Percentiles rank a stretch among this genome's conserved stretches.
phyloP scores from a whole-genome alignment of 2,329 filamentous ascomycete species.

The Microdochium nivale region DNA sequence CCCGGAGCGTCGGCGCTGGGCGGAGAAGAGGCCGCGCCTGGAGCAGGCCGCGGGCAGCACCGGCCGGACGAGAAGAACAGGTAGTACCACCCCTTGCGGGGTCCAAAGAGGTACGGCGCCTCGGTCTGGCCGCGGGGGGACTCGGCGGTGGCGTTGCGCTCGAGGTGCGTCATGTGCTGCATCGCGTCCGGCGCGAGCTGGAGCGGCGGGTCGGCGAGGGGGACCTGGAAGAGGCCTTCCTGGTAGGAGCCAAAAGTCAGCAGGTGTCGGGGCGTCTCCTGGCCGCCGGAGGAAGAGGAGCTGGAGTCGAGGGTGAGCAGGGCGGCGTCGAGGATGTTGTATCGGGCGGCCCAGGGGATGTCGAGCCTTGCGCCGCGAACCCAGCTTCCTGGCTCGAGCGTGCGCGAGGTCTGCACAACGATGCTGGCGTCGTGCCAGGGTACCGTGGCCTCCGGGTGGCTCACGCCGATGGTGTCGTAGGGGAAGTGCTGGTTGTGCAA shows the following conservation, averaged over 20 bases:
- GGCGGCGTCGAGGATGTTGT: conserved; percentile 14
- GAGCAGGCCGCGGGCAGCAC: conserved; percentile 5
- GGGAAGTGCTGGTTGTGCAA: conserved; percentile 14
- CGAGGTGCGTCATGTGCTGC: conserved; percentile 1
- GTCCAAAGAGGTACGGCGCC: conserved; percentile 6
- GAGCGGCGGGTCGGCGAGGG: conserved; percentile 6
- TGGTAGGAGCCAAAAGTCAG: conserved; percentile 16
- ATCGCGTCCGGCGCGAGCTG: conserved; percentile 6
- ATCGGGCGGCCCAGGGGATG: conserved; percentile 11
- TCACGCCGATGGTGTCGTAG: conserved; percentile 9
- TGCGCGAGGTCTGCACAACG: conserved; percentile 10
- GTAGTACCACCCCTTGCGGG: conserved; percentile 22
- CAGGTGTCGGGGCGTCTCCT: conserved; percentile 1
- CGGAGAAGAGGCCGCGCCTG: neutral
- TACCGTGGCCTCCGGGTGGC: conserved; percentile 6
- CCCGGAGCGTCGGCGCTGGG: too few species aligned
- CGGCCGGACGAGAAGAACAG: conserved; percentile 14
- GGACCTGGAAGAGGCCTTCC: conserved; percentile 13
- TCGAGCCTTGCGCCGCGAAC: conserved; percentile 8
- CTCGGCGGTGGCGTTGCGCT: conserved; percentile 10
- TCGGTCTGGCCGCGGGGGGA: conserved; percentile 12
- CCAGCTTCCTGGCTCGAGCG: conserved; percentile 11
- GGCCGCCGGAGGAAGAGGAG: conserved; percentile 12
- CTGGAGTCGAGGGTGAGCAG: conserved; percentile 6
- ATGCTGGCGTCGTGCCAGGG: conserved; percentile 9